Base-by-base conservation (phyloP, 2,329 filamentous ascomycete genomes). In the Sclerotinia sclerotiorum region DNA sequence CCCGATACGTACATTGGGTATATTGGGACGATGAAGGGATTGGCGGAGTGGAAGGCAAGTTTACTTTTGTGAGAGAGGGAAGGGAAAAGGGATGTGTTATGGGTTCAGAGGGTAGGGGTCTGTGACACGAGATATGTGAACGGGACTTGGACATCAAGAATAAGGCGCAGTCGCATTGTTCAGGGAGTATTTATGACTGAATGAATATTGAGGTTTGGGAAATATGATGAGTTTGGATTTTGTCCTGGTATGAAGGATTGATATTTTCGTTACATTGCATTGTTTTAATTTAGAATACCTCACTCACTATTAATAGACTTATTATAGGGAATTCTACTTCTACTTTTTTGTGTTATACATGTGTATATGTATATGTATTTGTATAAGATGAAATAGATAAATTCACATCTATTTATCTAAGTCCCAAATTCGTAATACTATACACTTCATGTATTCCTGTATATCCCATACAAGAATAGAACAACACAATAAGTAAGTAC, bases 1-100 rank as follows among this genome's bases (percentile, higher is more conserved):
- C 73, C 74, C 2, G 74, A 75, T 70, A 64, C 66, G 13, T 65
- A 75, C 64, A 72, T 75, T 60, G 68, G 62, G 5, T 71, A 70
- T 63, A 73, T 76, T 65, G 74, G 74, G 21, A 63, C 70, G 17
- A 57, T 73, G 44, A 70, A 70, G 19, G 72, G 72, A n/a, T 44
- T 73, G 2, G 69, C 52, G 19, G 54, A 51, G 5, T 73, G 69
- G 70, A 60, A 64, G 54, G 57, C 65, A 5, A 68, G 42, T 64
- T 67, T 67, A 48, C 48, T 67, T 63, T 19, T 67, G 27, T 54
- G 15, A 61, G 24, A 13, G 10, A 15, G 27, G 55, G 42, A 15
- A 15, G 11, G 6, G 11, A 42, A 17, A 15, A 6, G 6, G 11
- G 32, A 17, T 17, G 19, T 10, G 27, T 35, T 35, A 29, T 10